phyloP scores from a whole-genome alignment of 2,329 filamentous ascomycete genomes.

The Daldinia eschscholtzii region DNA sequence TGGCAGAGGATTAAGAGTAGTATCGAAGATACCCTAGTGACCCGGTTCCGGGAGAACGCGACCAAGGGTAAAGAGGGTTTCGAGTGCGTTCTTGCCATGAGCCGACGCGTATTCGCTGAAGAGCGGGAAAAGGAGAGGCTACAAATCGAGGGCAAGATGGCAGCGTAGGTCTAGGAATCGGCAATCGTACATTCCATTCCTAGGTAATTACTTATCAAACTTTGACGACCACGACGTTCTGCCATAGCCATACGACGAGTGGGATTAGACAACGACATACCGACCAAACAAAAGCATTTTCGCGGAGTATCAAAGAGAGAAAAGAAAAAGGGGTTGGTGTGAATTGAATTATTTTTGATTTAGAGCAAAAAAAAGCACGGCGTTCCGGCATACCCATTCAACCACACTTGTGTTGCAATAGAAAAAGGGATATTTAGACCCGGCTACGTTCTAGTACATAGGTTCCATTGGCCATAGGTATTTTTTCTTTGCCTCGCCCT shows the following conservation, averaged over 20 bases:
- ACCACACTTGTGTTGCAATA: conserved; percentile 35
- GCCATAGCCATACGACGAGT: conserved; percentile 29
- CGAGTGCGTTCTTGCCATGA: conserved; percentile 94
- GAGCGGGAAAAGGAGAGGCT: conserved; percentile 75
- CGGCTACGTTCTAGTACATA: conserved; percentile 21
- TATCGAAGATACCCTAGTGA: conserved; percentile 92
- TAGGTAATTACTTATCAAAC: conserved; percentile 27
- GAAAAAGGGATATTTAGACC: conserved; percentile 38
- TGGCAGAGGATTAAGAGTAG: conserved; percentile 98
- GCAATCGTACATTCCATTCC: neutral
- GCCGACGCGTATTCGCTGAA: conserved; percentile 89
- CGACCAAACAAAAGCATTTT: conserved; percentile 36
- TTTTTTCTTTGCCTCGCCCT: conserved; percentile 6
- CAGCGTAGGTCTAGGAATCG: conserved; percentile 35
- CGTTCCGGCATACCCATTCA: conserved; percentile 53
- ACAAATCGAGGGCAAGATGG: conserved; percentile 51
- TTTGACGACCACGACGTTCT: conserved; percentile 25
- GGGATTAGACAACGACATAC: conserved; percentile 32
- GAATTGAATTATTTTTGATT: conserved; percentile 20
- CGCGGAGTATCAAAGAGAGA: conserved; percentile 45
- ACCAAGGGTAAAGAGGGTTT: conserved; percentile 92
- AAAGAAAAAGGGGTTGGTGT: neutral
- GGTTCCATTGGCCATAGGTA: neutral
- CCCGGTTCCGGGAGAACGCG: conserved; percentile 92
- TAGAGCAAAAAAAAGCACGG: conserved; percentile 47